Percentiles rank a stretch among this genome's conserved stretches.
These are phyloP conservation scores for Malus domestica DNA, from an alignment of 306 rosid species.

Conservation along the genomic window ASM211411v1 NC_041803.1:13650501-13651000, in stretches of 20 bases:
- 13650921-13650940: conserved; percentile 19
- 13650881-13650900: conserved; percentile 14
- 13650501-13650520: conserved; percentile 89
- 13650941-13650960: conserved; percentile 21
- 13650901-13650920: conserved; percentile 23
- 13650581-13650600: conserved; percentile 72
- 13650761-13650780: conserved; percentile 12
- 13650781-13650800: conserved; percentile 18
- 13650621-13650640: conserved; percentile 23
- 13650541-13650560: conserved; percentile 89
- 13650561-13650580: conserved; percentile 91
- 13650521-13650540: conserved; percentile 94
- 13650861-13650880: conserved; percentile 14
- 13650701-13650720: not conserved
- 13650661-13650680: conserved; percentile 19
- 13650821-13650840: not conserved
- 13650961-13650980: conserved; percentile 16
- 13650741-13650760: not conserved
- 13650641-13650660: conserved; percentile 17
- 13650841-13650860: conserved; percentile 17
- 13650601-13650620: conserved; percentile 43
- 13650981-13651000: conserved; percentile 37
- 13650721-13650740: not conserved
- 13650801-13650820: conserved; percentile 2
- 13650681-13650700: not conserved